Base-by-base conservation (phyloP, 1,284 basidiomycete species). In the Bondarzewia mesenterica region DNA sequence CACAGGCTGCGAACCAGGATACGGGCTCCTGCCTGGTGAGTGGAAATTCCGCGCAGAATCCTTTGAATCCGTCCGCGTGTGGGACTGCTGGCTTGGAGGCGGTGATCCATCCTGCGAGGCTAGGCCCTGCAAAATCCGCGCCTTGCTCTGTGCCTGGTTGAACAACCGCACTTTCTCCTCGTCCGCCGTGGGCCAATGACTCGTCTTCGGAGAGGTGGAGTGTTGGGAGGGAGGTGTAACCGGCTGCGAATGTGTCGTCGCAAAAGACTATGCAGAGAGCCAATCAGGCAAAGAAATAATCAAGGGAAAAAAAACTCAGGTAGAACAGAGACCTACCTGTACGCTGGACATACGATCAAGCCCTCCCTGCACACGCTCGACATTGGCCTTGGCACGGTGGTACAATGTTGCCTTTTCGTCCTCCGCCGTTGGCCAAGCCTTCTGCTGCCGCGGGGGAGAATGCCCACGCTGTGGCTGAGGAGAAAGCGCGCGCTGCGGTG, bases 111-210 rank as follows among this genome's bases (percentile, higher is more conserved):
- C 52, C 43, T 36, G 48, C 7, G 21, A 41, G 22, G 47, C 51
- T 18, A 35, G 51, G 42, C 71, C 67, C 54, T 82, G 81, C 7
- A 69, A 70, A 40, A 65, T 70, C 48, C 66, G 69, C 2, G 77
- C 82, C 18, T 74, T 76, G 1, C 71, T 74, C 57, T 80, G 78
- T 0, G 89, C 89, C 43, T 77, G 62, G 48, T 84, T 72, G 63
- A 77, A 93, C 16, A 90, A 61, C 25, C 74, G 69, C 2, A 75
- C 61, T 59, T 89, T 89, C 60, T 90, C 87, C 53, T 81, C 75
- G 60, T 87, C 85, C 0, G 86, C 83, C 0, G 79, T 75, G 4
- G 68, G 69, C 84, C 83, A 89, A 37, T 43, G 45, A 3, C 32
- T 16, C 5, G 50, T 5, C 32, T 48, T 46, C 6, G 23, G 12